Evolutionary conservation across 1,284 basidiomycete species (phyloP), one percentile per base, ranked within the genome.

Genomic region (Ustilago trichophora): DNA sequence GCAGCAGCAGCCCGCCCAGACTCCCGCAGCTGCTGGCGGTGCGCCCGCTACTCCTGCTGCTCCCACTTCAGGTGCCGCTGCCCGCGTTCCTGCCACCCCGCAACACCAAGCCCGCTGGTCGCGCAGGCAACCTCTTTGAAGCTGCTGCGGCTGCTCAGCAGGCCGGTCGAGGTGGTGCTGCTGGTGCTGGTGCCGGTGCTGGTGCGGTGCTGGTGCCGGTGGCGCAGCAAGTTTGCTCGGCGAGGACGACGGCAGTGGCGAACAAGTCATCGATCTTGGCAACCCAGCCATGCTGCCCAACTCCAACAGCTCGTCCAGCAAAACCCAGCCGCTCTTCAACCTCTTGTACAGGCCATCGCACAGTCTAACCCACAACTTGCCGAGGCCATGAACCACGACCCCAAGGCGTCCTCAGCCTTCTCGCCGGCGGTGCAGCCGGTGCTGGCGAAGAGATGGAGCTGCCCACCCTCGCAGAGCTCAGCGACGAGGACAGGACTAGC

Each of bases 11-110:
- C 74, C 31, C 83, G 79, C 31, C 82, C 75, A n/a, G 82, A 80
- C 35, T 76, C 56, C 69, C 9, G 92, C 93, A 60, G 92, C 92
- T 6, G 85, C 86, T n/a, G 87, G 90, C 75, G 82, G 91, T 46
- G 38, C 75, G 22, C 66, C 68, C 47, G 60, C 79, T 84, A 85
- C 87, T 34, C 65, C 78, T 84, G 85, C 87, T 56, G 77, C 84
- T 21, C 80, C 81, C 9, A 60, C 82, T 25, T 80, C 84, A 31
- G 76, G 83, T 35, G 70, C 80, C 21, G 67, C 76, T 52, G 82
- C 82, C 9, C 63, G 82, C 11, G 62, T 71, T 7, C 72, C 78
- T 3, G 57, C 64, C 19, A 59, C 74, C 1, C 66, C 70, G 65
- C 73, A 19, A 60, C 67, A 19, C 63, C 63, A 41, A 57, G 36